A percentile compares a stretch with the other conserved stretches of the same genome.
These are phyloP conservation scores for Sesbania bispinosa DNA, from an alignment of 306 rosid species.

Conservation along the genomic window DNA sequence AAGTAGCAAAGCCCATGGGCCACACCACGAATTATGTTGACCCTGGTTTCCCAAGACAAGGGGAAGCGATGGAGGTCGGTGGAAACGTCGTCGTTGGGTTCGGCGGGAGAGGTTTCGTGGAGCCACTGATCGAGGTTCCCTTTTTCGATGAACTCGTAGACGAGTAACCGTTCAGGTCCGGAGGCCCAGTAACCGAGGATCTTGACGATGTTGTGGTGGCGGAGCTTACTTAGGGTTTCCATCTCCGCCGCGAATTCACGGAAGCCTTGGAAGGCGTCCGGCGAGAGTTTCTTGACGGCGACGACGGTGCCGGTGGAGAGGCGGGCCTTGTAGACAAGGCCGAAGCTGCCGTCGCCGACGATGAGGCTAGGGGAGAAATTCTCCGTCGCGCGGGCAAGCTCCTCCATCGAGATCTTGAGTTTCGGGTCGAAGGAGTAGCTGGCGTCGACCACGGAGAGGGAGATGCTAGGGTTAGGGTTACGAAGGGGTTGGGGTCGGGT, in stretches of 20 bases:
- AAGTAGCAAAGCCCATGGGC: slow-evolving; percentile 64
- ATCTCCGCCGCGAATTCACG: slow-evolving; percentile 93
- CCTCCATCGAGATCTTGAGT: slow-evolving; percentile 62
- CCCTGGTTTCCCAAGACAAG: slow-evolving; percentile 56
- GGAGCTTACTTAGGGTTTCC: slow-evolving; percentile 76
- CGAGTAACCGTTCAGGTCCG: slow-evolving; percentile 62
- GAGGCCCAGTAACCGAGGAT: slow-evolving; percentile 76
- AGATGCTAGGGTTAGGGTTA: neutral
- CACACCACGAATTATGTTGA: slow-evolving; percentile 53
- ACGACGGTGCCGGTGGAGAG: slow-evolving; percentile 65
- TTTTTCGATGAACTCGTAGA: slow-evolving; percentile 69
- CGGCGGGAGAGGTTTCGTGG: slow-evolving; percentile 39
- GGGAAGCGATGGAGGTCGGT: slow-evolving; percentile 27
- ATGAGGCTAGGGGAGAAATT: slow-evolving; percentile 62
- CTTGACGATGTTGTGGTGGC: slow-evolving; percentile 65
- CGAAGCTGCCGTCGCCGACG: slow-evolving; percentile 95
- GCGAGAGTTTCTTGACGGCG: slow-evolving; percentile 82
- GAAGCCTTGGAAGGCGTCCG: slow-evolving; percentile 88
- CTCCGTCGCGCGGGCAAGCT: slow-evolving; percentile 62
- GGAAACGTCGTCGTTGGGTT: slow-evolving; percentile 11
- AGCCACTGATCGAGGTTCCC: slow-evolving; percentile 88
- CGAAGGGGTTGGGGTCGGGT: slow-evolving; percentile 14
- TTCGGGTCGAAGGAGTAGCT: slow-evolving; percentile 65
- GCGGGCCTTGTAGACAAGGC: slow-evolving; percentile 77
- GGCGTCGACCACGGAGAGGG: slow-evolving; percentile 40